phyloP scores from a whole-genome alignment of 2,329 filamentous ascomycete species.

The Trichoderma sp. region DNA sequence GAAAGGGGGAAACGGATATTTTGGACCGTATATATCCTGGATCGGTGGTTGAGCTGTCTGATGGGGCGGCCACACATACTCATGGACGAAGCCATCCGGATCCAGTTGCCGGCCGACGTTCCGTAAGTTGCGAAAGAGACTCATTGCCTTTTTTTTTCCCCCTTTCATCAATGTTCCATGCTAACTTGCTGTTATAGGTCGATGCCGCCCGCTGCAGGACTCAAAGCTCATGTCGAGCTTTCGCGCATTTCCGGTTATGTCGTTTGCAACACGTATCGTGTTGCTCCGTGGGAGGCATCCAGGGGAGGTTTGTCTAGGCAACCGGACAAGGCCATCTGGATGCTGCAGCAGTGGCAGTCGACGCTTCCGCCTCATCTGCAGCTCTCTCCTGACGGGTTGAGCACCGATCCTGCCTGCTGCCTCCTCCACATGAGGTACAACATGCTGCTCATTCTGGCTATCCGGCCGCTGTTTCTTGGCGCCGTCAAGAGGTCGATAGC shows the following conservation, averaged over 20 bases:
- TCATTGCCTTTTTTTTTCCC: no score
- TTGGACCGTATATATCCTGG: conserved; percentile 52
- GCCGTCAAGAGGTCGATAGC: conserved; percentile 47
- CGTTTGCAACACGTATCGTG: conserved; percentile 45
- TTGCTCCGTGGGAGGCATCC: conserved; percentile 33
- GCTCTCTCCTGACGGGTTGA: conserved; percentile 35
- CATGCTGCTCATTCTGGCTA: conserved; percentile 47
- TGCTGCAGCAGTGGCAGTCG: conserved; percentile 42
- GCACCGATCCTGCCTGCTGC: conserved; percentile 42
- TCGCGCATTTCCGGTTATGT: conserved; percentile 48
- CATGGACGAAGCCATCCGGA: conserved; percentile 45
- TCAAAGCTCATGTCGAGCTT: conserved; percentile 46
- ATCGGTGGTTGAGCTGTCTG: conserved; percentile 47
- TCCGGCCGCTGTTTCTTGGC: conserved; percentile 47
- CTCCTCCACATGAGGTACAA: conserved; percentile 50
- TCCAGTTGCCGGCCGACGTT: conserved; percentile 39
- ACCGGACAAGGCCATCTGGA: conserved; percentile 39
- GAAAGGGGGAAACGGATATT: conserved; percentile 47
- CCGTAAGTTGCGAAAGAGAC: conserved; percentile 35
- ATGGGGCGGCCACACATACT: conserved; percentile 49
- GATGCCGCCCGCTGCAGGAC: conserved; percentile 43
- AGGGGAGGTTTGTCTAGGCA: conserved; percentile 30
- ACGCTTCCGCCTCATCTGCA: conserved; percentile 38
- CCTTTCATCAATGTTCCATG: background rate
- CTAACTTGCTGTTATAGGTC: conserved; percentile 29